Percentiles rank a stretch among this genome's conserved stretches.
These are phyloP conservation scores for Microglena sp. DNA, from an alignment of 139 green algal genomes.

Conservation along the genomic window DNA sequence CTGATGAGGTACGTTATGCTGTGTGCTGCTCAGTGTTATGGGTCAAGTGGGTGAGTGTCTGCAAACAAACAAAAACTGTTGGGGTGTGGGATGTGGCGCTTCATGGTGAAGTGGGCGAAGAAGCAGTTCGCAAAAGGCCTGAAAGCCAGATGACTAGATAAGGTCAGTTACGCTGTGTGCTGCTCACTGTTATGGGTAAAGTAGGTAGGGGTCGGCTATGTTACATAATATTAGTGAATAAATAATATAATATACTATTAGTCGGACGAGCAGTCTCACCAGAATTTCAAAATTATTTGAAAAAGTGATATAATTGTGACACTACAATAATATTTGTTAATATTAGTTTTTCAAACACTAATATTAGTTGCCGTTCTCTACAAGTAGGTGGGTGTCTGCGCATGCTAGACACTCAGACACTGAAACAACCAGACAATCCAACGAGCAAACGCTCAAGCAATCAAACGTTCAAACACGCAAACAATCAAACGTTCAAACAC, in stretches of 20 bases:
- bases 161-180: conserved; percentile 6
- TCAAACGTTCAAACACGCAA: no score
- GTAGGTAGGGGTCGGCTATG: not conserved
- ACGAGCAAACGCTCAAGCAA: not conserved
- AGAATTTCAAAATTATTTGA: no score
- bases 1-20: conserved; percentile 12
- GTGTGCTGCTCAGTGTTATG: not conserved
- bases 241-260: no score
- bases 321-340: no score
- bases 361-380: no score
- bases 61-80: conserved; percentile 31
- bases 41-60: not conserved
- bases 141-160: conserved; percentile 4
- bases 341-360: no score
- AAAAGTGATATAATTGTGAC: no score
- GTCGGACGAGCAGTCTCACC: no score
- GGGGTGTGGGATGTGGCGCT: conserved; percentile 51
- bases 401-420: not conserved
- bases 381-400: not conserved
- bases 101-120: conserved; percentile 19
- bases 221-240: no score
- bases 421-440: not conserved
- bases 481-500: no score
- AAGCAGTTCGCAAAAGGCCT: conserved; percentile 29
- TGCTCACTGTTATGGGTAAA: not conserved